phyloP scores from a whole-genome alignment of 192 early-diverging fungal genomes.

The Coemansia sp. region DNA sequence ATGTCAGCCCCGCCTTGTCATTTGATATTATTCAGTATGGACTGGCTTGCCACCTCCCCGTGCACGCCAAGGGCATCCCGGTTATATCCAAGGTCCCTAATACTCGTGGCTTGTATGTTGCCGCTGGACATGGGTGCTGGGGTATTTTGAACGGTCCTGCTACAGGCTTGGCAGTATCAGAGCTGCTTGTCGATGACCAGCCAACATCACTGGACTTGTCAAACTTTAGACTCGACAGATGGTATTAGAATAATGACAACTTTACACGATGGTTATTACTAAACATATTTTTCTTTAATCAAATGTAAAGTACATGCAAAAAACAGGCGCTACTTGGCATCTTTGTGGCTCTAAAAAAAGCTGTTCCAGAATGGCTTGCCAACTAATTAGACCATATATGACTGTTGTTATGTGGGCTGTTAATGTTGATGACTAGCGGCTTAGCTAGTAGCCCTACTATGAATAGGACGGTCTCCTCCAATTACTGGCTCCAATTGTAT shows the following conservation, averaged over 20 bases:
- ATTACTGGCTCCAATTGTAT: no score
- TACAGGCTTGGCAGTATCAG: conserved; percentile 47
- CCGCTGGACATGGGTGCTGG: conserved; percentile 55
- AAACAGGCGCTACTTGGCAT: no score
- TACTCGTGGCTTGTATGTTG: conserved; percentile 44
- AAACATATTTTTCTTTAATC: no score
- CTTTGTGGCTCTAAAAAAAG: no score
- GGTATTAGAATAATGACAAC: conserved; percentile 11
- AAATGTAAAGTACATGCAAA: no score
- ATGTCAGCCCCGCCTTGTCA: conserved; percentile 37
- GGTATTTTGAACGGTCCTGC: conserved; percentile 55
- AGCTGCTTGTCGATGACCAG: conserved; percentile 43
- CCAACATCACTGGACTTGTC: conserved; percentile 39
- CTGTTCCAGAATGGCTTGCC: no score
- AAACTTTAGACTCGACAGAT: conserved; percentile 46
- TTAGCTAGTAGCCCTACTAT: no score
- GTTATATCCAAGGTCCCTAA: conserved; percentile 50
- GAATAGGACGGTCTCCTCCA: no score
- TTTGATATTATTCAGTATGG: conserved; percentile 50
- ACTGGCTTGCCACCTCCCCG: conserved; percentile 48
- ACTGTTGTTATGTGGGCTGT: no score
- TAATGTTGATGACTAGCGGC: no score
- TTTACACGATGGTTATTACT: not conserved
- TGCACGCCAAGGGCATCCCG: conserved; percentile 50
- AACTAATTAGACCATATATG: no score